These are phyloP conservation scores for Leucocoprinus leucothites DNA, from an alignment of 768 basidiomycete species.

Conservation along the genomic window DNA sequence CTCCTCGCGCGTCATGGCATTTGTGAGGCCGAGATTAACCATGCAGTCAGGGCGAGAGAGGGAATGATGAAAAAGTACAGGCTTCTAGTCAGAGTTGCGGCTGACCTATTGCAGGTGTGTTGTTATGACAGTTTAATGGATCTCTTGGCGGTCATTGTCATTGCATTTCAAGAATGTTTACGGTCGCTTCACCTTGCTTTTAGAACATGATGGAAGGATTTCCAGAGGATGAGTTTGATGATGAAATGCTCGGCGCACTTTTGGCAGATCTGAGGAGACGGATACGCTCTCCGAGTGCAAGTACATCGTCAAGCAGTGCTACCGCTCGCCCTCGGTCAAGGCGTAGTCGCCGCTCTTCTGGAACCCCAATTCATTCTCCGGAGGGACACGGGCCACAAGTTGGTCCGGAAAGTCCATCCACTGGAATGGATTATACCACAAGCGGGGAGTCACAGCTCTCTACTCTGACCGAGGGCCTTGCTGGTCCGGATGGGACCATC, in stretches of 20 bases:
- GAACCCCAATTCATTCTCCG: background rate
- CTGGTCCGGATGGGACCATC: background rate
- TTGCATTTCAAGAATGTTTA: background rate
- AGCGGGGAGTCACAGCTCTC: background rate
- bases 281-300: background rate
- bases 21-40: slow-evolving; percentile 27
- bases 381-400: background rate
- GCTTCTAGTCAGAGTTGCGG: slow-evolving; percentile 37
- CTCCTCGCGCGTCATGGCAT: slow-evolving; percentile 25
- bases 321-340: slow-evolving; percentile 3
- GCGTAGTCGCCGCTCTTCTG: background rate
- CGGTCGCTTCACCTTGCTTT: background rate
- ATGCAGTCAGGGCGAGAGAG: slow-evolving; percentile 30
- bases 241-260: background rate
- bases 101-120: slow-evolving; percentile 25
- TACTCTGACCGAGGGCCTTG: background rate
- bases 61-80: slow-evolving; percentile 29
- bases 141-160: no score
- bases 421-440: background rate
- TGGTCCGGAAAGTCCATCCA: background rate
- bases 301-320: background rate
- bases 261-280: background rate
- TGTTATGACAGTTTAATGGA: background rate
- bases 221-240: slow-evolving; percentile 1
- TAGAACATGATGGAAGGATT: slow-evolving; percentile 2